Conservation (phyloP, 805 yeast genomes). For the Ogataea haglerorum region DNA sequence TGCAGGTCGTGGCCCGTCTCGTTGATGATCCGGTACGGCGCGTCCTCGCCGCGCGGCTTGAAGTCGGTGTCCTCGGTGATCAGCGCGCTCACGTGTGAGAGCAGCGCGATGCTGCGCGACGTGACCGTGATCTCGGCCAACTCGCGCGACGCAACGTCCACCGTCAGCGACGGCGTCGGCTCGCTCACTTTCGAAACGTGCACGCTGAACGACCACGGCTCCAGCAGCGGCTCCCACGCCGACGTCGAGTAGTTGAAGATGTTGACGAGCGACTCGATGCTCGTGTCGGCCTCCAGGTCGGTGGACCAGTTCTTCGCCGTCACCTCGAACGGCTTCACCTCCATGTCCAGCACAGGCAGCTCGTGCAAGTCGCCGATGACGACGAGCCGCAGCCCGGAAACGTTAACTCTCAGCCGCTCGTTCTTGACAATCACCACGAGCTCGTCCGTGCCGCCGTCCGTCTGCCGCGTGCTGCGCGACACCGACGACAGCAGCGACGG, state of each 20-base stretch:
- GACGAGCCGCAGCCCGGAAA: slow-evolving; percentile 78
- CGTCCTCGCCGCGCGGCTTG: slow-evolving; percentile 69
- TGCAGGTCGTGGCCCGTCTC: slow-evolving; percentile 82
- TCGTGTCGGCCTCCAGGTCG: slow-evolving; percentile 66
- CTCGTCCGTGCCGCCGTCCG: slow-evolving; percentile 13
- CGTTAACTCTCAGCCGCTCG: slow-evolving; percentile 60
- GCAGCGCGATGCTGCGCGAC: slow-evolving; percentile 71
- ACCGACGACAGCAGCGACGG: slow-evolving; percentile 59
- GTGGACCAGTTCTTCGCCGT: slow-evolving; percentile 83
- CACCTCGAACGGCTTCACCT: slow-evolving; percentile 63
- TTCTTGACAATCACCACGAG: slow-evolving; percentile 52
- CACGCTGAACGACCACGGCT: slow-evolving; percentile 78
- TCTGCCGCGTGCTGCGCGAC: slow-evolving; percentile 34
- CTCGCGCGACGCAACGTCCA: slow-evolving; percentile 74
- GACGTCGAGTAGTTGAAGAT: slow-evolving; percentile 86
- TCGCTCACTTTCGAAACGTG: slow-evolving; percentile 53
- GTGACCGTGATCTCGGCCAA: slow-evolving; percentile 79
- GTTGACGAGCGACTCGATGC: slow-evolving; percentile 64
- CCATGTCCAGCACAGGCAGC: slow-evolving; percentile 79
- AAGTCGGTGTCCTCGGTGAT: slow-evolving; percentile 51
- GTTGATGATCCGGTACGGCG: slow-evolving; percentile 77
- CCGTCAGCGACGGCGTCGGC: slow-evolving; percentile 45
- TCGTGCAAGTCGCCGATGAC: slow-evolving; percentile 90
- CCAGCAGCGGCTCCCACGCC: slow-evolving; percentile 92
- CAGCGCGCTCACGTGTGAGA: slow-evolving; percentile 64